These are phyloP conservation scores for Mucor racemosus DNA, from an alignment of 371 early-diverging fungal species.

Conservation along the genomic window DNA sequence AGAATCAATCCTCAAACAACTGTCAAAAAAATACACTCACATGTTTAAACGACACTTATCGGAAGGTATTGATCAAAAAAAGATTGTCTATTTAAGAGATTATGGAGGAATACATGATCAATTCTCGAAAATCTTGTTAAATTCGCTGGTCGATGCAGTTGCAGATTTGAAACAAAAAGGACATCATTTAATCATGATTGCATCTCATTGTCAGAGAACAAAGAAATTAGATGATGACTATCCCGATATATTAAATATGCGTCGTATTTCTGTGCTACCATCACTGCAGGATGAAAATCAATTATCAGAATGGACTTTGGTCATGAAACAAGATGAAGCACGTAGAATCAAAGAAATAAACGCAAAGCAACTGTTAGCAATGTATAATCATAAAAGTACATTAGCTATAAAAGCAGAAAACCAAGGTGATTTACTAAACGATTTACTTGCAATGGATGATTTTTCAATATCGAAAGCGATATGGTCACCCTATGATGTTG, in stretches of 20 bases:
- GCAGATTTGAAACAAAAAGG: conserved; percentile 52
- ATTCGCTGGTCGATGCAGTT: conserved; percentile 44
- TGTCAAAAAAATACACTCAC: conserved; percentile 17
- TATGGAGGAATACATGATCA: conserved; percentile 51
- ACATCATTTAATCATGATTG: conserved; percentile 48
- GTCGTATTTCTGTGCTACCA: conserved; percentile 29
- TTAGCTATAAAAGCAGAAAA: conserved; percentile 7
- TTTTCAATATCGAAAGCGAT: conserved; percentile 35
- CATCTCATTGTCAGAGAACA: conserved; percentile 46
- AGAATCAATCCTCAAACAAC: conserved; percentile 6
- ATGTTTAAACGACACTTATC: conserved; percentile 26
- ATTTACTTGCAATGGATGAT: conserved; percentile 14
- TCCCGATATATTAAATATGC: conserved; percentile 32
- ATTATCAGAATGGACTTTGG: conserved; percentile 22
- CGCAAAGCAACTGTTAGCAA: conserved; percentile 41
- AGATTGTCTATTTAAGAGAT: conserved; percentile 56
- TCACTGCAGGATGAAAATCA: conserved; percentile 22
- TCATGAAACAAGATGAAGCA: conserved; percentile 41
- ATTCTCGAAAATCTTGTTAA: conserved; percentile 39
- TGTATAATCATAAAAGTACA: conserved; percentile 31
- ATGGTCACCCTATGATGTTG: conserved; percentile 41
- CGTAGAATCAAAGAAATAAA: conserved; percentile 51
- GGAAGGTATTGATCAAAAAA: neutral
- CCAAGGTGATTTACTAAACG: conserved; percentile 2
- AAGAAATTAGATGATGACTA: neutral